Conservation (phyloP, 202 grass and related monocot genomes). For the Panicum hallii region DNA sequence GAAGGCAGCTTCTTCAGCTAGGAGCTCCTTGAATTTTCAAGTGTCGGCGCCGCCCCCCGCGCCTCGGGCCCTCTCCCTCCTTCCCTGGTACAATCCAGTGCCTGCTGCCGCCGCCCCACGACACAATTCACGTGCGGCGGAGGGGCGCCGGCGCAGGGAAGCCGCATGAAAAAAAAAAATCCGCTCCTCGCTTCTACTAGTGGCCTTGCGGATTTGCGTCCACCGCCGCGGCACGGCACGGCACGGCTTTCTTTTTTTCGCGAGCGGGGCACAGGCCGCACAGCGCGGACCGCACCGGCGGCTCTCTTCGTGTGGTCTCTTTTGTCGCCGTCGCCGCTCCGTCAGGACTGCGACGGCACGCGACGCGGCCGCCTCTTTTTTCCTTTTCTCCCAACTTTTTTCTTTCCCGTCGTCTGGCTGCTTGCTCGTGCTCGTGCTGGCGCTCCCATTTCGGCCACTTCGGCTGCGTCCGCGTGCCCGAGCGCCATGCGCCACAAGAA, state of each 20-base stretch:
- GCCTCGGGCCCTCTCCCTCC: neutral
- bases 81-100: no score
- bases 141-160: neutral
- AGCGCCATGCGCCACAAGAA: neutral
- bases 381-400: neutral
- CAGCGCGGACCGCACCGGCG: neutral
- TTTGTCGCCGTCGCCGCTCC: neutral
- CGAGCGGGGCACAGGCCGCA: neutral
- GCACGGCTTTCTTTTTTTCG: neutral
- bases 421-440: neutral
- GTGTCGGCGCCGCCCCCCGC: neutral
- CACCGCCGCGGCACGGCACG: neutral
- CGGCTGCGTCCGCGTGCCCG: neutral
- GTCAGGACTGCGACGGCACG: neutral
- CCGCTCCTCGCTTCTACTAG: neutral
- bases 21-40: neutral
- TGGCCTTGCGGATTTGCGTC: neutral
- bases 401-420: neutral
- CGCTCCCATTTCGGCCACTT: neutral
- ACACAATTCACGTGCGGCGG: constrained; percentile 1
- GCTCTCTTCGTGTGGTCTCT: neutral
- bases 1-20: neutral
- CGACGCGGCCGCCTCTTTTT: neutral
- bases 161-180: neutral
- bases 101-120: constrained; percentile 10